These are phyloP conservation scores for Cordyceps javanica DNA, from an alignment of 2,329 filamentous ascomycete genomes.

Conservation along the genomic window DNA sequence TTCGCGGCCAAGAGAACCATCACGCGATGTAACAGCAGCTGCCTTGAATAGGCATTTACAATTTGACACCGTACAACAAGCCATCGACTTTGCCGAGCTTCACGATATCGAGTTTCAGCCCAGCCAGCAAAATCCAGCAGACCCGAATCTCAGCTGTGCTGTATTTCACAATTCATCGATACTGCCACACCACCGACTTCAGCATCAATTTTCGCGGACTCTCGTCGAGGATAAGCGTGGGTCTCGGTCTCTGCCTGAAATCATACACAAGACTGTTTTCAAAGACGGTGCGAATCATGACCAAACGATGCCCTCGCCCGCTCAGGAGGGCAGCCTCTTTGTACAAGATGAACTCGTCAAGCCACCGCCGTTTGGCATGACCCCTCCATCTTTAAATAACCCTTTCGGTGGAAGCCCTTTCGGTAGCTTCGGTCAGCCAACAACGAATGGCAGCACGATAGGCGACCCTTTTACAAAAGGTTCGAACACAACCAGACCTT, in stretches of 20 bases:
- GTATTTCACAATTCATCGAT: constrained; percentile 38
- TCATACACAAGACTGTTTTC: constrained; percentile 51
- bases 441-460: neutral
- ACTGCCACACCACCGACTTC: constrained; percentile 43
- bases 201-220: constrained; percentile 48
- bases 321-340: constrained; percentile 25
- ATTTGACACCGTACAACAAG: constrained; percentile 63
- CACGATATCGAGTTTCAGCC: constrained; percentile 48
- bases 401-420: constrained; percentile 1
- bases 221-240: constrained; percentile 58
- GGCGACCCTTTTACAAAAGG: neutral
- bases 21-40: constrained; percentile 53
- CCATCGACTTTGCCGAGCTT: constrained; percentile 57
- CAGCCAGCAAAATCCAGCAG: constrained; percentile 27
- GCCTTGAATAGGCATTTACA: constrained; percentile 52
- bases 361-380: neutral
- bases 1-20: constrained; percentile 48
- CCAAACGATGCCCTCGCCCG: constrained; percentile 8
- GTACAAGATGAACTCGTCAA: constrained; percentile 14
- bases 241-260: constrained; percentile 41
- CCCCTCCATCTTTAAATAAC: neutral
- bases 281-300: constrained; percentile 17
- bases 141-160: constrained; percentile 34
- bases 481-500: neutral
- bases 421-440: neutral